A percentile compares a stretch with the other conserved stretches of the same genome.
These are phyloP conservation scores for Phoma sp. DNA, from an alignment of 2,329 filamentous ascomycete species.

Conservation along the genomic window DNA sequence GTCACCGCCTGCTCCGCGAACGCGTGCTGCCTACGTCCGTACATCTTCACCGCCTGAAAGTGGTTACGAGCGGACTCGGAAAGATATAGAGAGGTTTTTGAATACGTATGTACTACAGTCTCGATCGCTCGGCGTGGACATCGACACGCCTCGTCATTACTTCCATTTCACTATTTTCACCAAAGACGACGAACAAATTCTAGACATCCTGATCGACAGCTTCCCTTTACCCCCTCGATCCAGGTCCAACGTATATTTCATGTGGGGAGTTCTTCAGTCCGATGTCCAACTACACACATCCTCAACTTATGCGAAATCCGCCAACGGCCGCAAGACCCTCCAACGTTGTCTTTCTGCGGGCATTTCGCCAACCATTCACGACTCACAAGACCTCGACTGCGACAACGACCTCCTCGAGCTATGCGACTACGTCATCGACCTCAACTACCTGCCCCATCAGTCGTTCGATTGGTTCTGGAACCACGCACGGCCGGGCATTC, in stretches of 20 bases:
- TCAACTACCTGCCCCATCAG: neutral
- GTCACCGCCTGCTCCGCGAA: neutral
- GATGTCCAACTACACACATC: neutral
- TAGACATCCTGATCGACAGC: neutral
- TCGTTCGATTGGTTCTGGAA: neutral
- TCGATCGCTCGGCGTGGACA: neutral
- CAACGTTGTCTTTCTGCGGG: neutral
- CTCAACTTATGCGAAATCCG: neutral
- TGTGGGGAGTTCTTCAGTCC: neutral
- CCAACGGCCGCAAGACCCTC: neutral
- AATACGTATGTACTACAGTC: neutral
- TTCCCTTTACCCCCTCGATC: neutral
- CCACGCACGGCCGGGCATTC: neutral
- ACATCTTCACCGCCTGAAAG: neutral
- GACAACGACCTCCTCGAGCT: neutral
- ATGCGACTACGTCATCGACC: neutral
- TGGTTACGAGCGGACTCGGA: neutral
- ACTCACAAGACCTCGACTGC: neutral
- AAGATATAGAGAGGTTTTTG: neutral
- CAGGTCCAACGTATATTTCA: neutral
- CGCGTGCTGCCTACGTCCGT: neutral
- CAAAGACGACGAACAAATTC: neutral
- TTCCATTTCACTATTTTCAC: slow-evolving; percentile 1
- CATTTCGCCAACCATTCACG: neutral
- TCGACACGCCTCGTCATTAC: neutral